Base-by-base conservation (phyloP, 2,329 filamentous ascomycete genomes). In the Karstenula rhodostoma region DNA sequence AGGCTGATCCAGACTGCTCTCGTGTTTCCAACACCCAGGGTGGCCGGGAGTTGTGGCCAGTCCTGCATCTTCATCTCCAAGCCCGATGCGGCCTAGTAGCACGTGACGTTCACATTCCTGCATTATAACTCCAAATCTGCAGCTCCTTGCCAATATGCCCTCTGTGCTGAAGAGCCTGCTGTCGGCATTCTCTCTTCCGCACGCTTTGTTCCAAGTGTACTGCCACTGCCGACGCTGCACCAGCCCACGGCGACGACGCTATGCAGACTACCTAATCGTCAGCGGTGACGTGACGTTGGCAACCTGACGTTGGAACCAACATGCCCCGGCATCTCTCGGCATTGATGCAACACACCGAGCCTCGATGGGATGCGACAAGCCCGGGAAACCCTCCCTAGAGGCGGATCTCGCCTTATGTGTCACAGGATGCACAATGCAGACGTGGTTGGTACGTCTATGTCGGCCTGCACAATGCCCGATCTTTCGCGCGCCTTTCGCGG, bases 11-110 rank as follows among this genome's bases (percentile, higher is more conserved):
- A 53, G 56, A 52, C 37, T 53, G 15, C 15, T 37, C 37, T 13
- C 56, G 56, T 40, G 48, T 58, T 58, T 58, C 56, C 35, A 47
- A 40, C 47, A 51, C 48, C 48, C 42, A 51, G 25, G 35, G 50
- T 52, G 37, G 48, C 33, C 56, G 29, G 37, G 25, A 44, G 51
- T 46, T 35, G 56, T 54, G 37, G 17, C 37, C 51, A 44, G 51
- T 37, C 51, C 51, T 52, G 50, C 50, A 27, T n/a, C 50, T 44
- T 44, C 51, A 23, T 44, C 40, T 46, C 37, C 37, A 25, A 15
- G 3, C 37, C 22, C 42, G 13, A 35, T 58, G 25, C 33, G 56
- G 48, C 27, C 17, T 53, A 37, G 48, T 19, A n/a, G 47, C 56
- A 58, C 56, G 56, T 58, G 56, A 58, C 17, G 37, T 13, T 5